Evolutionary conservation across 2,329 filamentous ascomycete genomes (phyloP), one percentile per base, ranked within the genome.

Genomic region (Arthrobotrys pseudoclavata): DNA sequence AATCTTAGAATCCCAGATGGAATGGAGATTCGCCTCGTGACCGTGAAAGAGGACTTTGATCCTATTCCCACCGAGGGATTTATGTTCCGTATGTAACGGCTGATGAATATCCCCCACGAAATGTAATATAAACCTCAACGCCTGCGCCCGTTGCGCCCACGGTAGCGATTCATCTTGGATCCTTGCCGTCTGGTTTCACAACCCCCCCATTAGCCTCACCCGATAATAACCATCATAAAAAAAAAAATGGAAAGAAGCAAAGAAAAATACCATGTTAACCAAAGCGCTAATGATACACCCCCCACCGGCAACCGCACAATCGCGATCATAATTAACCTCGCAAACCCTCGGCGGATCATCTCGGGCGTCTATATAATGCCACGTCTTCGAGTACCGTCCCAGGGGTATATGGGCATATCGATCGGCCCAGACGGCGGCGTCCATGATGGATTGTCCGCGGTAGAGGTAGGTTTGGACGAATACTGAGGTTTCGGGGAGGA

Each of bases 1-100:
- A 79, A 93, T 92, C 80, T 87, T 88, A 66, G 87, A 89, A 82
- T 93, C 91, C 91, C 91, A 93, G 15, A 92, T 88, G 72, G 90
- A 87, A 81, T 93, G 91, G 48, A 93, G 86, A 82, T 93, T 93
- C 69, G 88, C 86, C 29, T 85, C 83, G 31, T 83, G 82, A 2
- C 86, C 86, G 26, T 89, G 85, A 84, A 90, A 93, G 15, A 84
- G 85, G 0, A 93, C 91, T 13, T 85, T 83, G 80, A 93, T 91
- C 10, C 87, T 87, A 80, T 93, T 94, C 0, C 91, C 91, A 67
- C 91, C 91, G 22, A 86, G 84, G 1, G 86, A 85, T 5, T 90
- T 87, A 69, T 90, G 86, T 83, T 91, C 90, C 67, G 87, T 88
- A 82, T 91, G 90, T 71, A 91, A 84, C 31, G 90, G 90, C 84